These are phyloP conservation scores for Ricinus communis DNA, from an alignment of 345 rosid species.

Conservation along the genomic window DNA sequence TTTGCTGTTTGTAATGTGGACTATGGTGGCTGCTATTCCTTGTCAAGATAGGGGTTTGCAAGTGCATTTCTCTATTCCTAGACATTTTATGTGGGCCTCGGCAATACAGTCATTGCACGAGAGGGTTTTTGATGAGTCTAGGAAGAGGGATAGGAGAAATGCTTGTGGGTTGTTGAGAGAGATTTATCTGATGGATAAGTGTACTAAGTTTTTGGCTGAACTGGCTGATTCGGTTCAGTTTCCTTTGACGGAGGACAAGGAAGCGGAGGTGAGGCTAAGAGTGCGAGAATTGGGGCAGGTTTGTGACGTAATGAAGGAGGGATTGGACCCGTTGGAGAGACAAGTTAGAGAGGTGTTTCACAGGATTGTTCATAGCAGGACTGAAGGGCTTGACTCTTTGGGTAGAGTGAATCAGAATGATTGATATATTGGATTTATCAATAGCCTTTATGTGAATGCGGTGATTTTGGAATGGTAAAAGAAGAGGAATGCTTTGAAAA, in stretches of 20 bases:
- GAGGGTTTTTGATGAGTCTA: slow-evolving; percentile 72
- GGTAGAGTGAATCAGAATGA: slow-evolving; percentile 43
- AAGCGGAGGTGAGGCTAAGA: slow-evolving; percentile 55
- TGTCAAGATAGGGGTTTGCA: slow-evolving; percentile 96
- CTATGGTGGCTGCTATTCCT: slow-evolving; percentile 90
- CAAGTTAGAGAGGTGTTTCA: slow-evolving; percentile 84
- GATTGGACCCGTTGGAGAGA: slow-evolving; percentile 79
- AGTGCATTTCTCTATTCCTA: slow-evolving; percentile 67
- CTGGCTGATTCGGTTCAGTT: slow-evolving; percentile 67
- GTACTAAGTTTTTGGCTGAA: slow-evolving; percentile 57
- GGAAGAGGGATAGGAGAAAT: slow-evolving; percentile 70
- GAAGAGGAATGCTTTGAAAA: slow-evolving; percentile 10
- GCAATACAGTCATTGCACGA: slow-evolving; percentile 67
- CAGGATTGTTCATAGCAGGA: slow-evolving; percentile 73
- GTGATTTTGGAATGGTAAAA: slow-evolving; percentile 12
- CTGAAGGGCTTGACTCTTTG: slow-evolving; percentile 70
- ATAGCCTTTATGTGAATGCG: not conserved
- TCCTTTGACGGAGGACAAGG: slow-evolving; percentile 61
- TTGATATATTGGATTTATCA: slow-evolving; percentile 12
- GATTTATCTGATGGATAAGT: slow-evolving; percentile 73
- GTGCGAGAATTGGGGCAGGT: slow-evolving; percentile 59
- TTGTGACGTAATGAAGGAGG: slow-evolving; percentile 51
- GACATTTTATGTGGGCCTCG: slow-evolving; percentile 67
- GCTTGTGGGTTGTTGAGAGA: slow-evolving; percentile 79
- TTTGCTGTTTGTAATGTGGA: slow-evolving; percentile 86